phyloP scores from a whole-genome alignment of 345 rosid genomes.

The Salix koriyanagi region DNA sequence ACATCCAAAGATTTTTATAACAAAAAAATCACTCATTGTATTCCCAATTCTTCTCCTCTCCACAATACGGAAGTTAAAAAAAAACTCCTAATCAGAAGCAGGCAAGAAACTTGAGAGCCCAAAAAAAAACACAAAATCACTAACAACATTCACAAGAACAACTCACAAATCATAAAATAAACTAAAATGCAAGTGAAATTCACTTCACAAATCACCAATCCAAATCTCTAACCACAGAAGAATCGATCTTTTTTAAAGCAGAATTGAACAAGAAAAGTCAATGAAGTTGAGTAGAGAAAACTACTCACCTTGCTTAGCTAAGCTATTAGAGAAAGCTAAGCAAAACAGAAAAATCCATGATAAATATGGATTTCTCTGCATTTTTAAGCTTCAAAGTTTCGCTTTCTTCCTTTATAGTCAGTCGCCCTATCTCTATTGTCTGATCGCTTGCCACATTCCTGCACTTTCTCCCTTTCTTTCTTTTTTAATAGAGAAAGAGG shows the following conservation, averaged over 20 bases:
- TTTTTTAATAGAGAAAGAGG: background rate
- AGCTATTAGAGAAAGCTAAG: slow-evolving; percentile 9
- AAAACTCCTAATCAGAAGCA: background rate
- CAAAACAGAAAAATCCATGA: slow-evolving; percentile 6
- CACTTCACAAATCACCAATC: background rate
- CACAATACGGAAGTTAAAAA: background rate
- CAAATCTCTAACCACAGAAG: background rate
- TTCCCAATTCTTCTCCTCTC: background rate
- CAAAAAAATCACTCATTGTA: background rate
- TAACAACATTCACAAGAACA: background rate
- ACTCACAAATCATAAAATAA: background rate
- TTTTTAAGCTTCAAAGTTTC: background rate
- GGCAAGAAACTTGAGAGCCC: background rate
- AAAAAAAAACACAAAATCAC: background rate
- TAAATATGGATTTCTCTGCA: slow-evolving; percentile 4
- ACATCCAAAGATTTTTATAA: background rate
- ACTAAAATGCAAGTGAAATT: background rate
- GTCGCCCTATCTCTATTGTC: background rate
- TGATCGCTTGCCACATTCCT: background rate
- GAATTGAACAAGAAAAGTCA: background rate
- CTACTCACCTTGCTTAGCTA: slow-evolving; percentile 9
- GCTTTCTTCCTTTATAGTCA: background rate
- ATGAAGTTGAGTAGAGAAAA: slow-evolving; percentile 1
- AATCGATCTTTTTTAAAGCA: background rate
- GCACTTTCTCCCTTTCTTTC: background rate